Evolutionary conservation across 2,329 filamentous ascomycete genomes (phyloP), one percentile per base, ranked within the genome.

Genomic region (Fusarium fujikuroi): DNA sequence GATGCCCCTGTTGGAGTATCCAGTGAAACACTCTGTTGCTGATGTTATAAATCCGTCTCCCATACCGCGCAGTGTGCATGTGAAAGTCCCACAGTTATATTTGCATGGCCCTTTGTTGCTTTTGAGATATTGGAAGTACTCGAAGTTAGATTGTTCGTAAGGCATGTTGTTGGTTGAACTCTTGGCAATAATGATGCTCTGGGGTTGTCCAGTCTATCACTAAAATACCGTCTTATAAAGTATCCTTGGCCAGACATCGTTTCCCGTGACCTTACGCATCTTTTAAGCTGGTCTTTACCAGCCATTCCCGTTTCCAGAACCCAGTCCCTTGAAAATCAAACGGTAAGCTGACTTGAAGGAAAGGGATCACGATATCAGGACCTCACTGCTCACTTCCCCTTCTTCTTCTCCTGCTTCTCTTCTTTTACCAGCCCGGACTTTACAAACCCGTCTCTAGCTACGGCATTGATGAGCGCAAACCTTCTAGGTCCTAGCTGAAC

Each of bases 391-490:
- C 56, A 74, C 50, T 75, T 74, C 8, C 68, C 72, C 53, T 86
- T 89, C 30, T 76, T 77, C 65, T 77, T 84, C 32, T 70, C 67
- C 47, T 70, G 66, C 47, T 70, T 69, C 52, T 70, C 66, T 43
- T 91, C 90, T 63, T 85, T 86, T 15, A 89, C 91, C 75, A 93
- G 89, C 0, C 92, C 93, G 2, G 92, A 94, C 79, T 90, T 90
- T 15, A 98, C 89, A 72, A 98, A 87, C 1, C 92, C 93, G 83
- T 98, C 95, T 78, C 95, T 89, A 12, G 95, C 95, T 14, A 91
- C 93, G 62, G 89, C 88, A 80, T 98, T 98, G 80, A 99, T 98
- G 61, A 97, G 86, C 18, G 94, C 90, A 80, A 99, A 99, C 73
- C 96, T 87, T 80, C 95, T 92, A 56, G 95, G 95, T 0, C 96